These are phyloP conservation scores for Nakazawaea ernobii DNA, from an alignment of 805 yeast species.

Conservation along the genomic window DNA sequence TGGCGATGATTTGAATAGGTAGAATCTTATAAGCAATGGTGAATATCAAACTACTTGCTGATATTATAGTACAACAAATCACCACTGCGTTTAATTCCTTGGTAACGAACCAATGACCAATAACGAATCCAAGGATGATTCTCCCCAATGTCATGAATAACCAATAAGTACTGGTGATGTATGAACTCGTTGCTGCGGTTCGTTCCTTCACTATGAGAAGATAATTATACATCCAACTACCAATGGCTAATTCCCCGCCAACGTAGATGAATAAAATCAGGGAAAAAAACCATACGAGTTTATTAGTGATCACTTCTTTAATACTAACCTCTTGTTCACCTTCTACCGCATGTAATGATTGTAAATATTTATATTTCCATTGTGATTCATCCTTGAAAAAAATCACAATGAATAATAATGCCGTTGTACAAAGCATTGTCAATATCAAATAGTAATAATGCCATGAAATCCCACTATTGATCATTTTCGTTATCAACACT, in stretches of 20 bases:
- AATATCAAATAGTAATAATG: constrained; percentile 38
- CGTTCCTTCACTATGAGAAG: constrained; percentile 33
- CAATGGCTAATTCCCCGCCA: constrained; percentile 49
- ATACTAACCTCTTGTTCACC: constrained; percentile 16
- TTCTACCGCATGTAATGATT: constrained; percentile 12
- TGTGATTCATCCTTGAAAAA: constrained; percentile 39
- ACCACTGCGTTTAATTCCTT: constrained; percentile 34
- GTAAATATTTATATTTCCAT: constrained; percentile 32
- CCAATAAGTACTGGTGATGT: constrained; percentile 48
- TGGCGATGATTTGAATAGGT: constrained; percentile 26
- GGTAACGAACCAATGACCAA: constrained; percentile 37
- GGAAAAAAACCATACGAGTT: constrained; percentile 34
- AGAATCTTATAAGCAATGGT: constrained; percentile 19
- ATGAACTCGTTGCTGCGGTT: constrained; percentile 34
- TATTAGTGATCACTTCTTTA: constrained; percentile 24
- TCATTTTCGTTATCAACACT: constrained; percentile 33
- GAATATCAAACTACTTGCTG: constrained; percentile 30
- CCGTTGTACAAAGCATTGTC: constrained; percentile 20
- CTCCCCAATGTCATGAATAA: constrained; percentile 44
- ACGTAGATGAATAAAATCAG: constrained; percentile 39
- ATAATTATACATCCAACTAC: constrained; percentile 47
- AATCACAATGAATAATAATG: constrained; percentile 19
- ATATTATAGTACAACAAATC: constrained; percentile 28
- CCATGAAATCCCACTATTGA: constrained; percentile 36
- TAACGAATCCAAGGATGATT: constrained; percentile 39